phyloP scores from a whole-genome alignment of 2,329 filamentous ascomycete genomes.

The Fusarium cyanostomum region DNA sequence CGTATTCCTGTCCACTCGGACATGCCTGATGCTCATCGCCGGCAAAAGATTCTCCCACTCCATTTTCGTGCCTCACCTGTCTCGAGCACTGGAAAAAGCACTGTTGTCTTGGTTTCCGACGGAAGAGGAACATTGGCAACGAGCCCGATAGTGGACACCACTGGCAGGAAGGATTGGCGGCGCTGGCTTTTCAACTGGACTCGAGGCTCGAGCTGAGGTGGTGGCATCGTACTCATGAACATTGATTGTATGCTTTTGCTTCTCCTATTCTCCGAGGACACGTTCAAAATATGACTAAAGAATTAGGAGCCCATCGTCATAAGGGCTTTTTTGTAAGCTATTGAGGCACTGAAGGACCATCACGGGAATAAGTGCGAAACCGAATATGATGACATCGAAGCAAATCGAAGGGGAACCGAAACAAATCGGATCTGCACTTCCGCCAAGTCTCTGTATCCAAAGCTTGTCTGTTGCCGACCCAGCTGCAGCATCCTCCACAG shows the following conservation, averaged over 20 bases:
- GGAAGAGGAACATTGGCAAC: too few species aligned
- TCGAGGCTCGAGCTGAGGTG: neutral
- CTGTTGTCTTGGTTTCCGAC: neutral
- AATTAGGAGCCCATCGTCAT: too few species aligned
- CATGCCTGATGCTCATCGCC: neutral
- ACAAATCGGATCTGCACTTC: conserved; percentile 34
- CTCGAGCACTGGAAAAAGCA: neutral
- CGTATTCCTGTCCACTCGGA: conserved; percentile 5
- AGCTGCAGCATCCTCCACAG: too few species aligned
- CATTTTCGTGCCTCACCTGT: neutral
- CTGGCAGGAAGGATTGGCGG: neutral
- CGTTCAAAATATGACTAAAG: too few species aligned
- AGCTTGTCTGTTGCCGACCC: conserved; percentile 37
- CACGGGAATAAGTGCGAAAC: neutral
- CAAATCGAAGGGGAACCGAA: neutral
- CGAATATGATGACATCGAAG: neutral
- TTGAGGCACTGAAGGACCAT: too few species aligned
- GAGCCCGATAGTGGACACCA: neutral
- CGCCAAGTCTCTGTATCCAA: conserved; percentile 34
- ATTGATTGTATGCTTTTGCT: neutral
- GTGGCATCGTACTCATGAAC: neutral
- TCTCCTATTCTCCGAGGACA: neutral
- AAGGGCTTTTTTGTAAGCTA: too few species aligned
- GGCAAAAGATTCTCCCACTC: neutral
- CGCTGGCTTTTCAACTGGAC: neutral